Evolutionary conservation across 306 rosid species (phyloP), one percentile per base, ranked within the genome.

Genomic region (Geum urbanum): DNA sequence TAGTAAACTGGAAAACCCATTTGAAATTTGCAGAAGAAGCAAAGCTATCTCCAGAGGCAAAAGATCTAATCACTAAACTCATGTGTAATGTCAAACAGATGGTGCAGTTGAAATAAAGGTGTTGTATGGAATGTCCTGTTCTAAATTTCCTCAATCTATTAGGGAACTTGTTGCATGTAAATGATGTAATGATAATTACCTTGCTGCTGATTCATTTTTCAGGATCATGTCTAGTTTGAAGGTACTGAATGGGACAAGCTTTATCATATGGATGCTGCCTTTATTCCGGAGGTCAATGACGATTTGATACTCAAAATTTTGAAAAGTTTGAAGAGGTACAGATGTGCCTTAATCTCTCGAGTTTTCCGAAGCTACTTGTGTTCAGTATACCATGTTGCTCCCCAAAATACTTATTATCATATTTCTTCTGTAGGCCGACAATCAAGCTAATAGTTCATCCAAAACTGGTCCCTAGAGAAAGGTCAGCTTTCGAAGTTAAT

Each of bases 71-170:
- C 20, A 77, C 84, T 62, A 92, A 77, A 78, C 96, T 90, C 63
- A 71, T 92, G 84, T 92, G 98, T 69, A 90, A 84, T 81, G 96
- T 92, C 75, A 81, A 50, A 82, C 97, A 70, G 83, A 87, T 3
- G 96, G 98, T 43, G 86, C 94, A 70, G 72, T 80, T 77, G 97
- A 92, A 84, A 90, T 90, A 76, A 90, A 92, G 98, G 98, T 92
- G 88, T 79, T 90, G 90, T 84, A 60, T 61, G 83, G 74, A 83
- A 82, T 89, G 87, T 81, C 78, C 77, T 79, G 70, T 82, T 83
- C 86, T 80, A 67, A 81, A 63, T 82, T 22, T 83, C 77, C 72
- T 84, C 15, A 19, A 77, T 78, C 80, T 71, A 69, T 65, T 79
- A 79, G 45, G 43, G 46, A 72, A 45, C 62, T 20, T 15, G 45